A percentile compares a stretch with the other conserved stretches of the same genome.
These are phyloP conservation scores for Fusarium camptoceras DNA, from an alignment of 2,329 filamentous ascomycete genomes.

Conservation along the genomic window DNA sequence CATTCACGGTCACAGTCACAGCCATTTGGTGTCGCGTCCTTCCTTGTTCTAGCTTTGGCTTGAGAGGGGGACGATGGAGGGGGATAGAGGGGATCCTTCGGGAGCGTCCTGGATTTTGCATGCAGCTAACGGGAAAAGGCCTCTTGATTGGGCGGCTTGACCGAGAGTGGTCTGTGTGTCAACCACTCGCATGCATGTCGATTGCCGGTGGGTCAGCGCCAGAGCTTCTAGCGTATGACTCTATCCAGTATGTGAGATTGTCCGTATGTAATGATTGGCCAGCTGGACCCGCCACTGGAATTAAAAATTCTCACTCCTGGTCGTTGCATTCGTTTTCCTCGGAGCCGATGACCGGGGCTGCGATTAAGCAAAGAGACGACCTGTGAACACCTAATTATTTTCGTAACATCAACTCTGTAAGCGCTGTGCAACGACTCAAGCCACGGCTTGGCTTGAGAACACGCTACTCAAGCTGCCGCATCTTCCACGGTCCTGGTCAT, in stretches of 20 bases:
- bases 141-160: conserved; percentile 39
- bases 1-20: neutral
- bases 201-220: conserved; percentile 37
- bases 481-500: neutral
- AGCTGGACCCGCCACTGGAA: conserved; percentile 35
- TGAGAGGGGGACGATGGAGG: neutral
- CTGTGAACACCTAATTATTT: conserved; percentile 17
- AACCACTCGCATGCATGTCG: conserved; percentile 25
- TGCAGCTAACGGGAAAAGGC: conserved; percentile 30
- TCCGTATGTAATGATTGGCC: conserved; percentile 37
- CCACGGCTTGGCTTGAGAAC: conserved; percentile 4
- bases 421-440: conserved; percentile 27
- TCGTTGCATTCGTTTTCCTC: conserved; percentile 20
- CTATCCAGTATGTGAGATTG: conserved; percentile 28
- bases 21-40: neutral
- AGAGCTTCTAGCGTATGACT: conserved; percentile 38
- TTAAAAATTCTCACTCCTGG: conserved; percentile 40
- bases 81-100: conserved; percentile 17
- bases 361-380: conserved; percentile 7
- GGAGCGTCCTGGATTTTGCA: conserved; percentile 41
- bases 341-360: conserved; percentile 43
- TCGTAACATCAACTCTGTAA: conserved; percentile 38
- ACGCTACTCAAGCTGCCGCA: conserved; percentile 8
- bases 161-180: conserved; percentile 30
- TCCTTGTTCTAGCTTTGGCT: conserved; percentile 1